Evolutionary conservation across 2,329 filamentous ascomycete species (phyloP).

Genomic region (Paecilomyces variotii): DNA sequence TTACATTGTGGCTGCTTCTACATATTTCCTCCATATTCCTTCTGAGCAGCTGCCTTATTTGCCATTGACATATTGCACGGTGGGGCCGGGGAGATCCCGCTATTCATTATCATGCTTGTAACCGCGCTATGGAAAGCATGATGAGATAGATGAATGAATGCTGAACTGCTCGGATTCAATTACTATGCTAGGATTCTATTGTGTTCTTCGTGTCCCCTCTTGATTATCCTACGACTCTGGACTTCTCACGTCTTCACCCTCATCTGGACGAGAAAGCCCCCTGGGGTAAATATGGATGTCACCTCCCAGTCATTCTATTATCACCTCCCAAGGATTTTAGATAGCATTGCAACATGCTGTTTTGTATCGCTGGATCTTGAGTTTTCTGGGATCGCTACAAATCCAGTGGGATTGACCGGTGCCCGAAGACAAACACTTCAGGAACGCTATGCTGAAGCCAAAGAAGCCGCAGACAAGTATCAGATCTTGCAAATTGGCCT

Average conservation of each 20-base stretch:
- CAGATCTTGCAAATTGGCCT: slow-evolving; percentile 60
- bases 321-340: slow-evolving; percentile 48
- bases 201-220: neutral
- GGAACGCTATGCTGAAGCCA: slow-evolving; percentile 53
- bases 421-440: slow-evolving; percentile 46
- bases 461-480: slow-evolving; percentile 53
- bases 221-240: neutral
- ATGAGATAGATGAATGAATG: neutral
- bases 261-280: neutral
- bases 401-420: slow-evolving; percentile 25
- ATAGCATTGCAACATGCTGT: slow-evolving; percentile 49
- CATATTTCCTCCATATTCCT: neutral
- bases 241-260: neutral
- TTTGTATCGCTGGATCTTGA: slow-evolving; percentile 61
- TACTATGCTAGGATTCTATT: neutral
- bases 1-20: neutral
- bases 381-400: slow-evolving; percentile 53
- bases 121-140: neutral
- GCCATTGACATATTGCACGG: too few species aligned
- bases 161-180: neutral
- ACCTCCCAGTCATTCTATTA: slow-evolving; percentile 42
- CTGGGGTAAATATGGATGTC: slow-evolving; percentile 46
- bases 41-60: neutral
- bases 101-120: neutral
- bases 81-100: too few species aligned